phyloP scores from a whole-genome alignment of 345 rosid genomes.

The Cardiospermum halicacabum region DNA sequence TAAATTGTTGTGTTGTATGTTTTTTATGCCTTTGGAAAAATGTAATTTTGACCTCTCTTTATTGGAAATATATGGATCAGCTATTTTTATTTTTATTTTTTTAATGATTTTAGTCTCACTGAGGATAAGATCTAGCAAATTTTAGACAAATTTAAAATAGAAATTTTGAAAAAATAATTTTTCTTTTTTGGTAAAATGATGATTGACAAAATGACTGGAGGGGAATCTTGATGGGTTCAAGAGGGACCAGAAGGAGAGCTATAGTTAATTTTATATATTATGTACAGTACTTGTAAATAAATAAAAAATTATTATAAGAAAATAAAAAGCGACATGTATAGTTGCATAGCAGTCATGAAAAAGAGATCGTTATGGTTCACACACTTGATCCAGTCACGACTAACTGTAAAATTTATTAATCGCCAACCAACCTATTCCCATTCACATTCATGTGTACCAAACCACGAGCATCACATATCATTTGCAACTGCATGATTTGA shows the following conservation, averaged over 20 bases:
- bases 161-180: too few relatives aligned
- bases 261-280: too few relatives aligned
- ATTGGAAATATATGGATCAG: not conserved
- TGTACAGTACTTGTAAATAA: too few relatives aligned
- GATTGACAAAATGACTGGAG: too few relatives aligned
- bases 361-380: not conserved
- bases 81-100: not conserved
- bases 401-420: not conserved
- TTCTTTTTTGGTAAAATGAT: too few relatives aligned
- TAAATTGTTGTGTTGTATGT: not conserved
- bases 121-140: not conserved
- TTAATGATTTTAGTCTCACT: not conserved
- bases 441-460: not conserved
- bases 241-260: too few relatives aligned
- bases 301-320: too few relatives aligned
- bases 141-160: not conserved
- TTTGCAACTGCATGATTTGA: too few relatives aligned
- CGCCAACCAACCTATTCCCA: not conserved
- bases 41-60: too few relatives aligned
- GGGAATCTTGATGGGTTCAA: too few relatives aligned
- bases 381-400: conserved; percentile 6
- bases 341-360: not conserved
- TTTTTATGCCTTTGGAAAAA: not conserved
- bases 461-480: not conserved
- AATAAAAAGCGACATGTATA: too few relatives aligned